These are phyloP conservation scores for Triadica sebifera DNA, from an alignment of 345 rosid genomes.

Conservation along the genomic window DNA sequence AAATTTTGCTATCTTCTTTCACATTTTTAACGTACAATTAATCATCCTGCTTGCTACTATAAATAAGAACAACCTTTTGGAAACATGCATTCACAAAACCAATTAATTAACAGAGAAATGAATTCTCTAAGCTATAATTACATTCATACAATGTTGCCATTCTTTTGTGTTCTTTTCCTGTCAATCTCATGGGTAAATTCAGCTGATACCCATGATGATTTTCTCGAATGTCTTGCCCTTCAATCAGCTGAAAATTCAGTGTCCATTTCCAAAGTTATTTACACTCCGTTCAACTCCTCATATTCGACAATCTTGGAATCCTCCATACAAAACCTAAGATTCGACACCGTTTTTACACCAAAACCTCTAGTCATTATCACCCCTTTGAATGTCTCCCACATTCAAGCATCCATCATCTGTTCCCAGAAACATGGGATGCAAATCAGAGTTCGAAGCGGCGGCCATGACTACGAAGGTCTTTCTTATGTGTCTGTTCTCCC, in stretches of 20 bases:
- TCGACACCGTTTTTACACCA: slow-evolving; percentile 8
- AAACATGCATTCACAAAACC: no score
- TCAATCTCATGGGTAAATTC: slow-evolving; percentile 1
- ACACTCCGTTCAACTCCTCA: slow-evolving; percentile 15
- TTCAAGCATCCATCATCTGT: slow-evolving; percentile 12
- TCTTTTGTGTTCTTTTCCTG: neutral
- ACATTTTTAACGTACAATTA: no score
- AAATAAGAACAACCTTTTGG: neutral
- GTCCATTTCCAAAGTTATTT: slow-evolving; percentile 12
- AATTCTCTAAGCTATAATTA: no score
- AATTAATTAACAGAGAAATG: neutral
- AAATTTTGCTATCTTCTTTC: no score
- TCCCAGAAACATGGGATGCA: neutral
- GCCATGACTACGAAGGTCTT: slow-evolving; percentile 22
- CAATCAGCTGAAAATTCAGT: neutral
- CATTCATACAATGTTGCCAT: neutral
- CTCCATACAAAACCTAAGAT: slow-evolving; percentile 8
- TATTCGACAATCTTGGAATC: slow-evolving; percentile 5
- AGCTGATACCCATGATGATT: slow-evolving; percentile 9
- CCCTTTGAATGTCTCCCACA: slow-evolving; percentile 5
- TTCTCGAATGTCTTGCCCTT: slow-evolving; percentile 10
- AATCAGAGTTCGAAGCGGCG: slow-evolving; percentile 24
- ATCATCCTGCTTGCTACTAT: no score
- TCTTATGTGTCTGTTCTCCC: slow-evolving; percentile 16
- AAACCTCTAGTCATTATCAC: slow-evolving; percentile 19